Conservation (phyloP, 495 filamentous ascomycete species). For the Penicillium ochrochloron region DNA sequence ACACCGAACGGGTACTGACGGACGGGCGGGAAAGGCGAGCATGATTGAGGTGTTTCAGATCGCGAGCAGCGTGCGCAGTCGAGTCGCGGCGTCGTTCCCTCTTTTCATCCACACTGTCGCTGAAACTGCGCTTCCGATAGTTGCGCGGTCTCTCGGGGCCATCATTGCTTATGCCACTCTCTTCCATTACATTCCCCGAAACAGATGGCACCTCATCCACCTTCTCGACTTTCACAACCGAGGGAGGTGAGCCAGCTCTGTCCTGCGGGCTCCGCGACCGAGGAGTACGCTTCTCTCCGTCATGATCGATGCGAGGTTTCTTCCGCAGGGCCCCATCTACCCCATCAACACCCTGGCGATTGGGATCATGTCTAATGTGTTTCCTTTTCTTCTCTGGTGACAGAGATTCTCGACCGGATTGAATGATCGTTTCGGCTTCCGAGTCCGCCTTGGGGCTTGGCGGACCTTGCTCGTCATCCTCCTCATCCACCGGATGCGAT, state of each 20-base stretch:
- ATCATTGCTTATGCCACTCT: constrained; percentile 22
- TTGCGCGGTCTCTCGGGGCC: constrained; percentile 26
- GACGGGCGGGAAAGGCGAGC: constrained; percentile 36
- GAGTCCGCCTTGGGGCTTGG: constrained; percentile 62
- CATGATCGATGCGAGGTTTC: constrained; percentile 38
- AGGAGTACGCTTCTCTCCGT: constrained; percentile 26
- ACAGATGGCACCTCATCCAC: constrained; percentile 37
- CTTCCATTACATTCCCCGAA: constrained; percentile 27
- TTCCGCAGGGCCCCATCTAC: constrained; percentile 44
- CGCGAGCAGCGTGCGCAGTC: constrained; percentile 27
- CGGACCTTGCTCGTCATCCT: constrained; percentile 39
- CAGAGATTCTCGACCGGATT: constrained; percentile 71
- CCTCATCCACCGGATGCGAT: constrained; percentile 31
- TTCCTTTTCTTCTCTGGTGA: constrained; percentile 72
- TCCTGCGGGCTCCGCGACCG: constrained; percentile 35
- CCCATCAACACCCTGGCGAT: constrained; percentile 52
- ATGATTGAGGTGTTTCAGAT: constrained; percentile 35
- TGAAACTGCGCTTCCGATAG: constrained; percentile 50
- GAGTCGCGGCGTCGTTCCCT: constrained; percentile 33
- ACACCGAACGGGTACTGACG: constrained; percentile 63
- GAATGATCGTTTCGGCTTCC: constrained; percentile 80
- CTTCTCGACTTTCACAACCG: constrained; percentile 46
- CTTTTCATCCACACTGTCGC: constrained; percentile 46
- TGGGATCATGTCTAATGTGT: constrained; percentile 66
- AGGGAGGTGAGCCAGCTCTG: constrained; percentile 31